Evolutionary conservation across 2,329 filamentous ascomycete species (phyloP), one percentile per base, ranked within the genome.

Genomic region (Lachnellula suecica): DNA sequence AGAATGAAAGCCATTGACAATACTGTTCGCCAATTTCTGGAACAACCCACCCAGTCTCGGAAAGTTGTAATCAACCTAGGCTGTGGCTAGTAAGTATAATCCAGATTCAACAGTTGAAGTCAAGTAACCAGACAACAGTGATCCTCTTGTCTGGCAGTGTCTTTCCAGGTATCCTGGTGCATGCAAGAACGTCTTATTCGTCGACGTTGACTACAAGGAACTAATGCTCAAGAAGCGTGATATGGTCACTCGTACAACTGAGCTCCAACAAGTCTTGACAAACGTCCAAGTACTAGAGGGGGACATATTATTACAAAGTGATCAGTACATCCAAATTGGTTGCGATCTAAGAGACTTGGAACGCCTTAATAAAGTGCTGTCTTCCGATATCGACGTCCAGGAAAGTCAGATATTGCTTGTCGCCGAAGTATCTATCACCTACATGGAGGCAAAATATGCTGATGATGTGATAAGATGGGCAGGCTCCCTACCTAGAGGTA

Each of bases 341-440:
- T 96, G 90, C 63, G 90, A 96, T 69, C 72, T 97, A 34, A 81
- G 86, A 35, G 78, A 93, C 48, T 74, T 91, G 4, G 65, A 74
- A 20, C 75, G 73, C 15, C 74, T 97, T 9, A 75, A 85, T 52
- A 65, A 73, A 5, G 75, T 82, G 4, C 71, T 96, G 22, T 76
- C 77, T 17, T 71, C 71, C 10, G 76, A 87, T 41, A 66, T 90
- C 2, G 74, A 85, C 35, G 66, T 86, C 15, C 66, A 77, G 1
- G 72, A 81, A 7, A 83, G 81, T 53, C 76, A 79, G 2, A 79
- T 96, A 2, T 74, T 97, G 22, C 96, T 94, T 63, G 80, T 91
- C 23, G 91, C 91, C 1, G 93, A 97, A 70, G 91, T 96, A 13
- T 95, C 91, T 3, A 82, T 96, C 37, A 94, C 91, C 1, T 96